phyloP scores from a whole-genome alignment of 1,284 basidiomycete species.

The Austroboletus rostrupii region DNA sequence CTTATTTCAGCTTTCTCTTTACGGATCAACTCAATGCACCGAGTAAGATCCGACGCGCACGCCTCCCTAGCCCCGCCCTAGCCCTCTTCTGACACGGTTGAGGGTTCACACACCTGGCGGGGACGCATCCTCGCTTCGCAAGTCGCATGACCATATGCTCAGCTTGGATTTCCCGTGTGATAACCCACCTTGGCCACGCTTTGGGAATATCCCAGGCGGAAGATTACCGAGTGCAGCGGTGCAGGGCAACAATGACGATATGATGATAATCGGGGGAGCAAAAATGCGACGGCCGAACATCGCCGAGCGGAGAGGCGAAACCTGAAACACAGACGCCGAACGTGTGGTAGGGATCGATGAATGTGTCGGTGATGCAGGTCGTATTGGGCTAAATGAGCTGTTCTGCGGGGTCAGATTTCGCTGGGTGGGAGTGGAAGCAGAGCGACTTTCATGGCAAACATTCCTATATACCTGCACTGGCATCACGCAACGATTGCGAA shows the following conservation, averaged over 20 bases:
- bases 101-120: background rate
- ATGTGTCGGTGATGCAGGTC: no score
- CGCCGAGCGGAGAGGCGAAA: background rate
- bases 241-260: no score
- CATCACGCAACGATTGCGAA: slow-evolving; percentile 13
- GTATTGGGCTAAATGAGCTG: background rate
- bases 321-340: background rate
- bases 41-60: background rate
- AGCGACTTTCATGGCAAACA: background rate
- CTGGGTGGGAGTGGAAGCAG: no score
- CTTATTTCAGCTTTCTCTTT: no score
- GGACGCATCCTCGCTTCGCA: background rate
- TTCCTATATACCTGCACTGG: background rate
- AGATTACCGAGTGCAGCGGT: no score
- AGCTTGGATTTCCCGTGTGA: background rate
- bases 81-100: background rate
- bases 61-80: background rate
- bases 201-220: background rate
- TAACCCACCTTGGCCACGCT: background rate
- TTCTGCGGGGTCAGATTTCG: background rate
- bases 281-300: background rate
- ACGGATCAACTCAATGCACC: background rate
- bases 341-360: background rate
- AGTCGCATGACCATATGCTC: background rate
- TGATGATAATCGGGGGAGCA: no score